Base-by-base conservation (phyloP, 495 filamentous ascomycete genomes). In the Acidiella bohemica region DNA sequence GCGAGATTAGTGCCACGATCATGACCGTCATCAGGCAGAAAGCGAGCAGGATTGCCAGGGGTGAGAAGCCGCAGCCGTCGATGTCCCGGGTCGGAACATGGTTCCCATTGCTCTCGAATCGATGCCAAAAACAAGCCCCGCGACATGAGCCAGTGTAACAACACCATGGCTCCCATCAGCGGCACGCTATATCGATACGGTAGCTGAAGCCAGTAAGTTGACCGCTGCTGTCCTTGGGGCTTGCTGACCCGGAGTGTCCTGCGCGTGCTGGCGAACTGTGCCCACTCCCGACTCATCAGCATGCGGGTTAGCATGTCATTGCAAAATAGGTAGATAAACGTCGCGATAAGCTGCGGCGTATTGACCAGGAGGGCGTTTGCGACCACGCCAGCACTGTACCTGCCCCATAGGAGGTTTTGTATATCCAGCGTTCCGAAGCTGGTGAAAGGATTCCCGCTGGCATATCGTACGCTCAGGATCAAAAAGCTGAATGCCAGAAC, bases 261-360 rank as follows among this genome's bases (percentile, higher is more conserved):
- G 13, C 45, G 46, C 20, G 46, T 22, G 0, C 6, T 11, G 10
- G 44, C 36, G 24, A 21, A 44, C 14, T 24, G 12, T 4, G 19
- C 26, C 56, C 53, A 48, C 41, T 70, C 55, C 3, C 51, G 17
- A 5, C 55, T 53, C 14, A 59, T 44, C 17, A 65, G 48, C 65
- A 72, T 67, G 32, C 46, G 39, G 26, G 59, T 63, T n/a, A 64
- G 39, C 4, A 66, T 31, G 25, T 53, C 38, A 49, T 68, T 64
- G 52, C 57, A 62, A 6, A 53, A 32, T 12, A 59, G 46, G 42
- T 72, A 72, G 8, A 61, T 34, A 3, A 67, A 44, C 2, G 64
- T 64, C 8, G 72, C 40, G 0, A 67, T 25, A 0, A 63, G 38
- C 46, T 73, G 70, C 0, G 65, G 63, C 3, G 49, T 32, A 42